A percentile compares a stretch with the other conserved stretches of the same genome.
phyloP scores from a whole-genome alignment of 2,329 filamentous ascomycete species.

The Eutypa lata region DNA sequence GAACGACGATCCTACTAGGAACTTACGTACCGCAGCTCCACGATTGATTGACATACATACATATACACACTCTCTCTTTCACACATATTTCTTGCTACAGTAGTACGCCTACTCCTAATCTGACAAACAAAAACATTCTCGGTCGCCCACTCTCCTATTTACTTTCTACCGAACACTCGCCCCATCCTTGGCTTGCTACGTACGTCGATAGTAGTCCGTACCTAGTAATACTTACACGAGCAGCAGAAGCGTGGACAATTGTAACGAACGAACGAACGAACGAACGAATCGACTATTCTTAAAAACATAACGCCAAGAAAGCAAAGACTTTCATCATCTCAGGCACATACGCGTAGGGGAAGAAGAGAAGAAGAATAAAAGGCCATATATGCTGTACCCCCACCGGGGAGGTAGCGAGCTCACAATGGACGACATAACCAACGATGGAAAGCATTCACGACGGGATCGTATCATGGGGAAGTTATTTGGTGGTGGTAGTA shows the following conservation, averaged over 20 bases:
- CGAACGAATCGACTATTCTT: neutral
- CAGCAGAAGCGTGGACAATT: neutral
- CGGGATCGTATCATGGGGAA: constrained; percentile 58
- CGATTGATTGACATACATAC: neutral
- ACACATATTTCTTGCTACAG: neutral
- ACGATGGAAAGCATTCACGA: constrained; percentile 24
- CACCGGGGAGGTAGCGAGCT: neutral
- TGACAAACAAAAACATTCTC: no score
- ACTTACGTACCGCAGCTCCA: neutral
- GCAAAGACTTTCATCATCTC: neutral
- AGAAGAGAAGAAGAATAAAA: neutral
- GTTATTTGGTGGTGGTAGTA: constrained; percentile 47
- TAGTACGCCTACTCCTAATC: no score
- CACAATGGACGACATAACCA: constrained; percentile 28
- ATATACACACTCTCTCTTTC: neutral
- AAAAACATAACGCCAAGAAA: neutral
- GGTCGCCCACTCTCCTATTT: no score
- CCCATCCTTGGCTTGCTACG: no score
- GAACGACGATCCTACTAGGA: neutral
- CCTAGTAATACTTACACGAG: neutral
- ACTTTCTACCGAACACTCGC: neutral
- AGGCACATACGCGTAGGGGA: neutral
- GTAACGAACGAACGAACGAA: neutral
- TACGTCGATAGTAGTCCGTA: no score
- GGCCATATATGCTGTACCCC: neutral